phyloP scores from a whole-genome alignment of 139 green algal species.

The Pseudopediastrum boryanum region DNA sequence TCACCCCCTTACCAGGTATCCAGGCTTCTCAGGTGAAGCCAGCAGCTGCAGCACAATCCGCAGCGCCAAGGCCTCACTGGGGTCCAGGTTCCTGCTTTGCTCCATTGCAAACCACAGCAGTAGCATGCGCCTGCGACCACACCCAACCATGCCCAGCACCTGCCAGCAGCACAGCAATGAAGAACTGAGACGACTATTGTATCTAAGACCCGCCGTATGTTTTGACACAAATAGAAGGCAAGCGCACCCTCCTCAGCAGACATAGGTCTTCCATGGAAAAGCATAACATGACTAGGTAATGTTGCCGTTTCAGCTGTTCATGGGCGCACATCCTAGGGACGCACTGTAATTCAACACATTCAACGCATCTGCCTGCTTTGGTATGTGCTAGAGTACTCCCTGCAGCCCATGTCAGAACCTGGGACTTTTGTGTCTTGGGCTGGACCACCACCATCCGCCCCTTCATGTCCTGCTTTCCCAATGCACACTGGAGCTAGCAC shows the following conservation, averaged over 20 bases:
- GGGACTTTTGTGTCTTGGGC: no score
- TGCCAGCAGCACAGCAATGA: conserved; percentile 13
- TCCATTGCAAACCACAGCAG: conserved; percentile 79
- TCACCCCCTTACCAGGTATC: no score
- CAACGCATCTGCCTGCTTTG: no score
- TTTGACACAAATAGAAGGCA: neutral
- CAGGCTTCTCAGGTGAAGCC: neutral
- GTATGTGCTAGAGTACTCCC: no score
- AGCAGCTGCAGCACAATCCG: no score
- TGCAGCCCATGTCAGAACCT: no score
- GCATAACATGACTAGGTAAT: neutral
- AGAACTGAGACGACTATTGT: neutral
- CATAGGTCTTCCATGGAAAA: neutral
- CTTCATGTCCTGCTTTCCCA: neutral
- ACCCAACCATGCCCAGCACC: conserved; percentile 67
- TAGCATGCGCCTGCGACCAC: conserved; percentile 66
- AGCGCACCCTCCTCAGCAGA: neutral
- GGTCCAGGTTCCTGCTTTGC: neutral
- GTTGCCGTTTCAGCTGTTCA: neutral
- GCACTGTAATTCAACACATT: no score
- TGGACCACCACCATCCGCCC: no score
- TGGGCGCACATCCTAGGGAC: neutral
- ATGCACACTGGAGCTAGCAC: neutral
- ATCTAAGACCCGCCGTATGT: neutral
- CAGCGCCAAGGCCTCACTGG: neutral